Conservation (phyloP, 768 basidiomycete species). For the Kwoniella bestiolae region DNA sequence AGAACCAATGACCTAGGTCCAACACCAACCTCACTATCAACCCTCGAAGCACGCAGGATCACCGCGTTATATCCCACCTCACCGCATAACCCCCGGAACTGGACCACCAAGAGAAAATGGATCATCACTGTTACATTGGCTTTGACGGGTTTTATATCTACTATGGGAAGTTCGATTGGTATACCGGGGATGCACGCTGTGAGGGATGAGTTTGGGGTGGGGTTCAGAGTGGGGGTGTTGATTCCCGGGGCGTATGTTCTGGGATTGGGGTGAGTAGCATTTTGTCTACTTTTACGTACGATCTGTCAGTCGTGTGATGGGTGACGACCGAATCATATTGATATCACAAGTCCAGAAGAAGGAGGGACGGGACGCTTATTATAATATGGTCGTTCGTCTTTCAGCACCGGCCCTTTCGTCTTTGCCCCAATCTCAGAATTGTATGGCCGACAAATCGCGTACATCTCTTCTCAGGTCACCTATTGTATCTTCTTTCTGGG, state of each 20-base stretch:
- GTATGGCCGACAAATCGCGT: slow-evolving; percentile 49
- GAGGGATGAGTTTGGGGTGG: slow-evolving; percentile 42
- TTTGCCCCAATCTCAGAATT: slow-evolving; percentile 53
- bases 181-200: slow-evolving; percentile 47
- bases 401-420: slow-evolving; percentile 50
- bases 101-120: slow-evolving; percentile 41
- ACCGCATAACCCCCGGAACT: slow-evolving; percentile 42
- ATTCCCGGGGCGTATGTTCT: slow-evolving; percentile 45
- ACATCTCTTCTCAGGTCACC: slow-evolving; percentile 30
- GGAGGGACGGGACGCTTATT: no score
- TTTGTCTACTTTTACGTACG: neutral
- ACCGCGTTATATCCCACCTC: slow-evolving; percentile 23
- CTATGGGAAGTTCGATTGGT: slow-evolving; percentile 42
- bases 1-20: neutral
- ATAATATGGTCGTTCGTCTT: neutral
- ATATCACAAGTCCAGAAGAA: no score
- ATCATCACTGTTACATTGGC: slow-evolving; percentile 32
- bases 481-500: slow-evolving; percentile 47
- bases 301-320: no score
- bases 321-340: no score
- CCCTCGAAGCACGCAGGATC: neutral
- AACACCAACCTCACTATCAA: slow-evolving; percentile 7
- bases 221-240: slow-evolving; percentile 43
- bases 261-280: slow-evolving; percentile 48
- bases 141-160: slow-evolving; percentile 50